Base-by-base conservation (phyloP, 768 basidiomycete genomes). In the Termitomyces titanicus region DNA sequence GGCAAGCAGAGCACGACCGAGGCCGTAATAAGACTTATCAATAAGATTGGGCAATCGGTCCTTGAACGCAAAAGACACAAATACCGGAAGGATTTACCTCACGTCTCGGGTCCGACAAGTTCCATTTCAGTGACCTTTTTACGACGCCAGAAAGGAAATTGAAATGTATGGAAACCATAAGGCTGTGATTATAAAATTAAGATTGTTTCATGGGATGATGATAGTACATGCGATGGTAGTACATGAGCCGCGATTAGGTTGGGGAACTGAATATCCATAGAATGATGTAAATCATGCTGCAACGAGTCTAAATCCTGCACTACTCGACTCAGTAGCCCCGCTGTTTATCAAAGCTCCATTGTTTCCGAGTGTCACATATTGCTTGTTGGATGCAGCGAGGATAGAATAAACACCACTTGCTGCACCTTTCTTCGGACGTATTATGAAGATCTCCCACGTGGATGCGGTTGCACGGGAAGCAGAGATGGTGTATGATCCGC, bases 401-500 rank as follows among this genome's bases (percentile, higher is more conserved):
- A 72, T 65, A 10, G 69, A 65, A 55, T 72, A 71, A 37, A 65
- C 59, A 0, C 69, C 70, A 47, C 47, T 53, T 46, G 64, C 60
- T 35, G 64, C 55, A 43, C 60, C 62, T 51, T 35, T 27, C 58
- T 70, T 65, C 17, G 57, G 68, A 29, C 66, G 63, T 37, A 69
- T 51, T 18, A 67, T 47, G 61, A 71, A 72, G 11, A 55, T 49
- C 56, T 71, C 71, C 67, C 67, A 72, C 1, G 68, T 48, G 13
- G 61, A 65, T 7, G 71, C 62, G 11, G 56, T 58, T 25, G 54
- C 53, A 6, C 71, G 65, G 39, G 67, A 66, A 6, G 71, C 68
- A 18, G 63, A 57, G 18, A 72, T 46, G 0, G 66, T 60, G 22
- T 49, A 62, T 8, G 57, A 63, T n/a, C 64, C 71, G n/a, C 65